phyloP scores from a whole-genome alignment of 1,284 basidiomycete genomes.

The Trichosporon sp. region DNA sequence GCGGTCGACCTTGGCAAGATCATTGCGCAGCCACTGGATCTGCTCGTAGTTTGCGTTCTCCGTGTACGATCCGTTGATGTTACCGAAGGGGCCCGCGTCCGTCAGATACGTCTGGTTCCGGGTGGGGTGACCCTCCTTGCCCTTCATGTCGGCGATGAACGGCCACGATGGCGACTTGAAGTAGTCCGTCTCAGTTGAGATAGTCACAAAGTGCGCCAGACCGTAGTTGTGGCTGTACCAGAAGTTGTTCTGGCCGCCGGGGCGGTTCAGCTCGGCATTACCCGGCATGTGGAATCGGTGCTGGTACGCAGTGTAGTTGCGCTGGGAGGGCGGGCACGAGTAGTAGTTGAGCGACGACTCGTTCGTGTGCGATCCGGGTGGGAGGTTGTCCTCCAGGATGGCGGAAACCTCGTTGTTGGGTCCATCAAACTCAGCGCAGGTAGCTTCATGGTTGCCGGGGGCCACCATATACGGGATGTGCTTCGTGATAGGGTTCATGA shows the following conservation, averaged over 20 bases:
- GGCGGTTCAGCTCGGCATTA: conserved; percentile 10
- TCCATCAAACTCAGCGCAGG: conserved; percentile 32
- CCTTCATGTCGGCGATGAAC: conserved; percentile 26
- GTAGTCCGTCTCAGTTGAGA: conserved; percentile 29
- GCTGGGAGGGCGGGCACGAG: conserved; percentile 24
- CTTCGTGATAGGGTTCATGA: conserved; percentile 37
- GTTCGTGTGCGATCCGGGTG: conserved; percentile 3
- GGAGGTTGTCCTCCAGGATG: conserved; percentile 21
- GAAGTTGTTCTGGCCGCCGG: conserved; percentile 25
- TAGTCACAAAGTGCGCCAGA: conserved; percentile 27
- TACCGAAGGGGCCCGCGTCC: conserved; percentile 16
- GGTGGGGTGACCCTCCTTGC: conserved; percentile 18
- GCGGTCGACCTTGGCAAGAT: conserved; percentile 43
- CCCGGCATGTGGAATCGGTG: conserved; percentile 39
- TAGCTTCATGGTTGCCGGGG: conserved; percentile 25
- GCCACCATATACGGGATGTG: conserved; percentile 31
- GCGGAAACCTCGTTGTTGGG: conserved; percentile 20
- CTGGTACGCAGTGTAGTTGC: conserved; percentile 31
- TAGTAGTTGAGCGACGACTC: conserved; percentile 25
- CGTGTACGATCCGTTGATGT: conserved; percentile 21
- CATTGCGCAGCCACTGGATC: conserved; percentile 27
- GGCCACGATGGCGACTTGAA: conserved; percentile 24
- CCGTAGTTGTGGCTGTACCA: conserved; percentile 36
- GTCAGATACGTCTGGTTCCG: conserved; percentile 10
- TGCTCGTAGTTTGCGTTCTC: conserved; percentile 28